A percentile compares a stretch with the other conserved stretches of the same genome.
These are phyloP conservation scores for Magnolia kwangsiensis DNA, from an alignment of 164 flowering plant species.

Conservation along the genomic window DNA sequence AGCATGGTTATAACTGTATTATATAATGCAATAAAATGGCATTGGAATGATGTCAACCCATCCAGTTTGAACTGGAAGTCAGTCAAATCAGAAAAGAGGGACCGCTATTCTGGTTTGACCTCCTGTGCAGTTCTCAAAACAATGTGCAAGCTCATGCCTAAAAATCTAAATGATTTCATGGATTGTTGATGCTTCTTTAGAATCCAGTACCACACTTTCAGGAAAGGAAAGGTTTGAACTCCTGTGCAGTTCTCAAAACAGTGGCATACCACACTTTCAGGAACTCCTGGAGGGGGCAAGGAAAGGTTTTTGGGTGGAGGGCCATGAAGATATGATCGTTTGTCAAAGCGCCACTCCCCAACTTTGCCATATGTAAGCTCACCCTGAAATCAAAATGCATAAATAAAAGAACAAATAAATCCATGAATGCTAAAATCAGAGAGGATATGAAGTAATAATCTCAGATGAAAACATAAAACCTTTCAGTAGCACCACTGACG, in stretches of 20 bases:
- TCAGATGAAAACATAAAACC: background rate
- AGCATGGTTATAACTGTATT: no score
- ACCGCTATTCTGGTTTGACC: no score
- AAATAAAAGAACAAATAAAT: background rate
- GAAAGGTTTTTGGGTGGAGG: constrained; percentile 78
- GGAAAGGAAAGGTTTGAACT: constrained; percentile 79
- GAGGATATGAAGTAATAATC: background rate
- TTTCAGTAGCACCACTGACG: background rate
- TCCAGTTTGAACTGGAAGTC: no score
- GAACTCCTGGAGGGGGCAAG: constrained; percentile 93
- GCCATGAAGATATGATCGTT: constrained; percentile 62
- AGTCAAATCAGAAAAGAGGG: no score
- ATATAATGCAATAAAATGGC: no score
- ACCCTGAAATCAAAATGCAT: constrained; percentile 51
- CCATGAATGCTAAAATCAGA: background rate
- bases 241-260: no score
- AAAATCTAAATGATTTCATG: no score
- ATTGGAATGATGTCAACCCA: no score
- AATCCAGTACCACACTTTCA: constrained; percentile 77
- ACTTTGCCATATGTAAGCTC: constrained; percentile 77
- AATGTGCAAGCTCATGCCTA: no score
- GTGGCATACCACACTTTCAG: constrained; percentile 94
- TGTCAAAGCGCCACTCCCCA: constrained; percentile 97
- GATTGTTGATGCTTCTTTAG: background rate
- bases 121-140: no score